phyloP scores from a whole-genome alignment of 2,329 filamentous ascomycete genomes.

The Escovopsis weberi region DNA sequence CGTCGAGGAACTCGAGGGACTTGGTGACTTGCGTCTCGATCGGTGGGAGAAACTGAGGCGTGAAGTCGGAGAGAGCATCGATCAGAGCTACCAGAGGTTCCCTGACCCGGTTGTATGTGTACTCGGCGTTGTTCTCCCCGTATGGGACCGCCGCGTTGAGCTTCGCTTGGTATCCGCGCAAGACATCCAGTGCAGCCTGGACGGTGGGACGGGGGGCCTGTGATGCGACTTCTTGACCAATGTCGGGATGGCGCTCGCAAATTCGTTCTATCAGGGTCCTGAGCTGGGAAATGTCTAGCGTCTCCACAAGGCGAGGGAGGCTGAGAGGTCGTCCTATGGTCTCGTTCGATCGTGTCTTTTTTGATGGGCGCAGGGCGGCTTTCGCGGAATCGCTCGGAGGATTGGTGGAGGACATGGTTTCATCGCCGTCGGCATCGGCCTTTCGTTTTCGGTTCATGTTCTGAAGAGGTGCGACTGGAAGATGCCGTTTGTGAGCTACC shows the following conservation, averaged over 20 bases:
- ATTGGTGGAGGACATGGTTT: conserved; percentile 75
- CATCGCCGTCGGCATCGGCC: conserved; percentile 64
- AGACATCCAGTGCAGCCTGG: conserved; percentile 61
- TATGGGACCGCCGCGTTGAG: conserved; percentile 74
- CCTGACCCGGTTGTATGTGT: conserved; percentile 86
- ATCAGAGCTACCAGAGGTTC: conserved; percentile 67
- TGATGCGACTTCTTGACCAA: conserved; percentile 70
- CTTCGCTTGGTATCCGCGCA: conserved; percentile 66
- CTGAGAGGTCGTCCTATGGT: conserved; percentile 41
- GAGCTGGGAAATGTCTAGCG: conserved; percentile 72
- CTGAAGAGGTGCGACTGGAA: conserved; percentile 30
- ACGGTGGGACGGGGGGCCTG: conserved; percentile 81
- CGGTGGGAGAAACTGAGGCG: conserved; percentile 86
- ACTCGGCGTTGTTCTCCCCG: conserved; percentile 74
- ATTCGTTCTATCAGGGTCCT: conserved; percentile 78
- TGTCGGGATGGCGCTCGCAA: conserved; percentile 76
- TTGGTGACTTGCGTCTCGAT: conserved; percentile 71
- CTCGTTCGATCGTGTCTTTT: conserved; percentile 51
- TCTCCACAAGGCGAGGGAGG: conserved; percentile 72
- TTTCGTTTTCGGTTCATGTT: conserved; percentile 68
- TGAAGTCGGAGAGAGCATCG: conserved; percentile 86
- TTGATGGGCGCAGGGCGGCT: conserved; percentile 50
- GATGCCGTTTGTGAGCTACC: background rate
- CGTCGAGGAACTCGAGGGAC: conserved; percentile 78
- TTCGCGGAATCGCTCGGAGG: conserved; percentile 64